Base-by-base conservation (phyloP, 1,284 basidiomycete species). In the Melampsora abietis-canadensis region DNA sequence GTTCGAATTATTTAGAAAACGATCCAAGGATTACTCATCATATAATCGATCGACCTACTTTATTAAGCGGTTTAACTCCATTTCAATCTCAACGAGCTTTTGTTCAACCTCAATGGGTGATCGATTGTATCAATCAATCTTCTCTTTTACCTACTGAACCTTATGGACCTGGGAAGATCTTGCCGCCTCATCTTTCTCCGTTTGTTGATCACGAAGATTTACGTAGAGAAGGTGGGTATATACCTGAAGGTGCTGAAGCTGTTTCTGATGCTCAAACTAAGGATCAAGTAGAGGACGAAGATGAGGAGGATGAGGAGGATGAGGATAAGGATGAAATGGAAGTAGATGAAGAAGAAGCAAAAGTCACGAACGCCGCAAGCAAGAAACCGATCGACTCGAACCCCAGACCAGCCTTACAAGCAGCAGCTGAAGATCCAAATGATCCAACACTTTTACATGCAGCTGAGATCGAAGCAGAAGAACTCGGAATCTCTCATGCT, bases 61-160 rank as follows among this genome's bases (percentile, higher is more conserved):
- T 81, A 2, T 80, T 81, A 3, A 75, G 78, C 40, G 79, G 78
- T 37, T 12, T 54, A 14, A 76, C 79, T 8, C 30, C 31, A 46
- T 27, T 46, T 40, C 15, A 68, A 73, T 66, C 86, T 67, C 87
- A 88, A 81, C 87, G 94, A 79, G 92, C 92, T 79, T 92, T 91
- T 83, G 87, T 98, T 10, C 96, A 98, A 83, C 96, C 96, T 19
- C 96, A 98, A 83, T 98, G 96, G 95, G 87, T 98, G 34, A 91
- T 94, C 46, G 96, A 99, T 83, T 96, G 91, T 81, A 89, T 96
- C 80, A 98, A 98, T 82, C 87, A 89, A 27, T 88, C 89, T 21
- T 92, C 87, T 81, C 86, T 97, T 73, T 85, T 98, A 44, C 86
- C 92, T 0, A 91, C 94, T 78, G 94, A 90, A 75, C 85, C 87